phyloP scores from a whole-genome alignment of 2,329 filamentous ascomycete genomes.

The Colletotrichum echinochloae region DNA sequence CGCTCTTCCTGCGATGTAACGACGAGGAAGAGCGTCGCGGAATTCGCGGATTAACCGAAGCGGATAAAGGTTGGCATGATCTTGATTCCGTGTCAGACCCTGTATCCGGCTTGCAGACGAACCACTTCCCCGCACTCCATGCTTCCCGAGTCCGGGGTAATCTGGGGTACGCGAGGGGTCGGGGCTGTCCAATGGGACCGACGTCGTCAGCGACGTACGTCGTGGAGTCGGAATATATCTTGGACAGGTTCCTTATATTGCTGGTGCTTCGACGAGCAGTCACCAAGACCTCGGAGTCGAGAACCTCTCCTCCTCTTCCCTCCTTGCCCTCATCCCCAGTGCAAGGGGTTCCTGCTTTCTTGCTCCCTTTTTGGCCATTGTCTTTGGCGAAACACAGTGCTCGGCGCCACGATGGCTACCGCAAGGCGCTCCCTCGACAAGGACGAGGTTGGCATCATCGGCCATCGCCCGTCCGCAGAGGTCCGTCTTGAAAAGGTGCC shows the following conservation, averaged over 20 bases:
- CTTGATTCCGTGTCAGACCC: background rate
- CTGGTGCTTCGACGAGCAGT: background rate
- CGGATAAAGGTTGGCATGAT: slow-evolving; percentile 26
- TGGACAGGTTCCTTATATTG: background rate
- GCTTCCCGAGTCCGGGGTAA: slow-evolving; percentile 7
- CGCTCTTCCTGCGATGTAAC: background rate
- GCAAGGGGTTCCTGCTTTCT: background rate
- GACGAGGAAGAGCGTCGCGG: background rate
- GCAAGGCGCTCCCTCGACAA: slow-evolving; percentile 36
- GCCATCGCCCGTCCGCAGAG: slow-evolving; percentile 14
- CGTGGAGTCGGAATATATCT: slow-evolving; percentile 2
- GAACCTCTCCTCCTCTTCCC: no score
- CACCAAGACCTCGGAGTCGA: background rate
- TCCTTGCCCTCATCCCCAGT: background rate
- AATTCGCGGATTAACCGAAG: slow-evolving; percentile 8
- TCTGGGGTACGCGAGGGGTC: background rate
- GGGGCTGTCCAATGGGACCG: background rate
- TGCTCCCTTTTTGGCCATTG: background rate
- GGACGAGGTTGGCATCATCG: slow-evolving; percentile 31
- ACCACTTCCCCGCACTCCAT: slow-evolving; percentile 30
- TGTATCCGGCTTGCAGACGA: background rate
- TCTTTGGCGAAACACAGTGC: background rate
- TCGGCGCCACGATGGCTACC: slow-evolving; percentile 11
- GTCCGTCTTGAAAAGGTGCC: slow-evolving; percentile 37
- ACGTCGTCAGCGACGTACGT: background rate